Evolutionary conservation across 2,329 filamentous ascomycete species (phyloP), one percentile per base, ranked within the genome.

Genomic region (Sphaerostilbella broomeana): DNA sequence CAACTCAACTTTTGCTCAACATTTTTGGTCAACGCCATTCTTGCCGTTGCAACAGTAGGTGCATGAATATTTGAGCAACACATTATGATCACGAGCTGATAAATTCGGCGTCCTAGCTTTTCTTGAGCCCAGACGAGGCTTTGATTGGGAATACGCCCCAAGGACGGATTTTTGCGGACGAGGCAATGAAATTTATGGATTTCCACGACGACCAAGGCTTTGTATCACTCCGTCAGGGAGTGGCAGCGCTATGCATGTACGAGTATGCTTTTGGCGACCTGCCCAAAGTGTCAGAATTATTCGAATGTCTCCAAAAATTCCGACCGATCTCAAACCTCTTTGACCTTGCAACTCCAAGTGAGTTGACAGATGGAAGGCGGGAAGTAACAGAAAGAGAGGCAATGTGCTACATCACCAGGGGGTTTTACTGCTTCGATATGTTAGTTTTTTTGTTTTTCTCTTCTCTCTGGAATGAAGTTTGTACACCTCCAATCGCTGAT

Each of bases 1-100:
- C 3, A 28, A 17, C n/a, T 6, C 20, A 18, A 6, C 9, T 54
- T 53, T 32, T 56, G 53, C 35, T 50, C 53, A 5, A 26, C 41
- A 9, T 40, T 50, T 6, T 44, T 56, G 2, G 41, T 56, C 29
- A 51, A 54, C 24, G 42, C 47, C 15, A 37, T 56, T 3, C 24
- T 55, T 5, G 46, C 53, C 9, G 39, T 47, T 26, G 40, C 45
- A 12, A 42, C 34, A 38, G 53, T 53, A 30, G 7, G 22, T 24
- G 12, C 22, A 6, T 24, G 22, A 6, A 24, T 6, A 7, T 24
- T 12, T 12, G 7, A 12, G 12, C 22, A 24, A 24, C 7, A 12
- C 22, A 24, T 6, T 26, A 48, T 41, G 12, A 18, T 27, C 9
- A 2, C 5, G 3, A 34, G 19, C 18, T 26, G 18, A 11, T 15